Percentiles rank a stretch among this genome's conserved stretches.
Evolutionary conservation across 306 rosid genomes (phyloP).

Genomic region (Rosa rugosa): DNA sequence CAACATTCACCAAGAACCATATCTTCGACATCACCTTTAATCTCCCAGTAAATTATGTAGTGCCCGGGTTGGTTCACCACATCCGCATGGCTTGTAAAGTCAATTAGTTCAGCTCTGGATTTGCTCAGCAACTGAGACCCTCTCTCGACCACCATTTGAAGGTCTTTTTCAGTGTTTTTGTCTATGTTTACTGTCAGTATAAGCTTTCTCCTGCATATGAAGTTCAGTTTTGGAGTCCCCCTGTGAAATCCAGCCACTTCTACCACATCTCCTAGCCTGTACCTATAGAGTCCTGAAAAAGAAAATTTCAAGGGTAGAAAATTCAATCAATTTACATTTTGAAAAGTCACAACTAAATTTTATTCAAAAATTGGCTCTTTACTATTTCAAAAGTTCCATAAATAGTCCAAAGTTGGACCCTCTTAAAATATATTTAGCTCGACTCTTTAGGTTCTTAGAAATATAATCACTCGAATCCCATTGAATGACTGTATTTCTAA

Average conservation of each 20-base stretch:
- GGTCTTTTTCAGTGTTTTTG: slow-evolving; percentile 92
- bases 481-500: neutral
- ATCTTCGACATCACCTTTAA: slow-evolving; percentile 71
- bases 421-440: neutral
- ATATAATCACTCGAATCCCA: neutral
- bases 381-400: neutral
- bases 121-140: slow-evolving; percentile 50
- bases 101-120: slow-evolving; percentile 61
- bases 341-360: neutral
- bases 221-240: slow-evolving; percentile 75
- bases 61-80: slow-evolving; percentile 55
- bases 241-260: slow-evolving; percentile 81
- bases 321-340: neutral
- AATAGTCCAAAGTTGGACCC: neutral
- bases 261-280: slow-evolving; percentile 88
- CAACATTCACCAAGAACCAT: slow-evolving; percentile 51
- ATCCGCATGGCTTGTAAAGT: slow-evolving; percentile 80
- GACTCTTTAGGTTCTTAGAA: neutral
- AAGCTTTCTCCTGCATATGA: slow-evolving; percentile 76
- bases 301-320: neutral
- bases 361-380: neutral
- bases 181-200: slow-evolving; percentile 72
- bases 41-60: slow-evolving; percentile 81
- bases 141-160: slow-evolving; percentile 75
- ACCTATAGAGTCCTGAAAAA: slow-evolving; percentile 76